These are phyloP conservation scores for Monosporascus sp. DNA, from an alignment of 2,329 filamentous ascomycete genomes.

Conservation along the genomic window DNA sequence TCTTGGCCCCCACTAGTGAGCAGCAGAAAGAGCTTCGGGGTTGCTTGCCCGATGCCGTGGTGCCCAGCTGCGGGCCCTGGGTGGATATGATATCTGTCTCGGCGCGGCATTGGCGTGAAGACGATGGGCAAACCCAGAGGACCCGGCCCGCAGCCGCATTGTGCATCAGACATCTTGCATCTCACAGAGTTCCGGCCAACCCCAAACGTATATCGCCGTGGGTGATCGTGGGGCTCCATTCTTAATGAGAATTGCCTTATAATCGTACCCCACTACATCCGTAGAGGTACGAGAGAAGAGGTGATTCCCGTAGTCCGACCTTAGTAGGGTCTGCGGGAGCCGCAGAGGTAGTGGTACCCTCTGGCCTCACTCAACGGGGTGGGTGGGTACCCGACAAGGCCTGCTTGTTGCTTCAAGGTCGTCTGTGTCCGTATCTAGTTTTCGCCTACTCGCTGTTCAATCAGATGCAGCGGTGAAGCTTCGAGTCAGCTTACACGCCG, in stretches of 20 bases:
- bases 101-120: neutral
- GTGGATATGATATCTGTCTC: neutral
- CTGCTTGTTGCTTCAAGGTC: neutral
- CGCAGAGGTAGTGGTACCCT: too few relatives aligned
- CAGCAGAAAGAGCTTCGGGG: neutral
- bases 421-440: neutral
- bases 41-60: neutral
- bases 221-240: too few relatives aligned
- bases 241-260: too few relatives aligned
- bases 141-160: neutral
- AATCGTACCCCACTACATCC: too few relatives aligned
- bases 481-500: neutral
- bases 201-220: neutral
- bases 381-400: too few relatives aligned
- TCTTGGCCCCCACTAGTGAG: slow-evolving; percentile 15
- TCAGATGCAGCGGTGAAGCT: neutral
- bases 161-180: neutral
- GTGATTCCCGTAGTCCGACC: too few relatives aligned
- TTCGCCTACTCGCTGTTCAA: neutral
- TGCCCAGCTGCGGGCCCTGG: neutral
- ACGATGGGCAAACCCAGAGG: too few relatives aligned
- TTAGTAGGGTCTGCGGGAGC: too few relatives aligned
- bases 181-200: neutral
- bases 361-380: too few relatives aligned
- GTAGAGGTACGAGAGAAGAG: too few relatives aligned